Conservation (phyloP, 441 rosid species). For the Metrosideros polymorpha region DNA sequence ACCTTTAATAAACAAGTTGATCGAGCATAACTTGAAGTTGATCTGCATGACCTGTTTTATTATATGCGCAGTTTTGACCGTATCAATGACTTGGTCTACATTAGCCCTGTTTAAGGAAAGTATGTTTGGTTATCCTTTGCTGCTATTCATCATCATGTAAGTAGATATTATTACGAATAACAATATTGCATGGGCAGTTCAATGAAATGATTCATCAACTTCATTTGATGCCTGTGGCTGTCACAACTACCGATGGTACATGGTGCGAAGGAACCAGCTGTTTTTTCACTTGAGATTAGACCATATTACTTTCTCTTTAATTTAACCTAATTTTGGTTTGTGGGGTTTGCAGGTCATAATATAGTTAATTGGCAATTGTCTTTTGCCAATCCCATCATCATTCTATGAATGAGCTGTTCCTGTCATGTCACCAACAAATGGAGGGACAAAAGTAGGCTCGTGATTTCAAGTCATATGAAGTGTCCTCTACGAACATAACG, state of each 20-base stretch:
- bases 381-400: conserved; percentile 42
- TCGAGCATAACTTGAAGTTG: not conserved
- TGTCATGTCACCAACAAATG: conserved; percentile 35
- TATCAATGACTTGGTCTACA: not conserved
- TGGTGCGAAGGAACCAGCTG: not conserved
- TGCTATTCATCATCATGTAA: not conserved
- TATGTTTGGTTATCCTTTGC: not conserved
- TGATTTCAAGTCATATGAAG: not conserved
- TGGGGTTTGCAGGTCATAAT: conserved; percentile 14
- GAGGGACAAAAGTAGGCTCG: not conserved
- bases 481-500: not conserved
- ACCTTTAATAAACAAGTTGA: not conserved
- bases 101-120: not conserved
- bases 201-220: not conserved
- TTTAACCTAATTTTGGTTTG: not conserved
- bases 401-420: conserved; percentile 48
- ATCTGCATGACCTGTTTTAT: not conserved
- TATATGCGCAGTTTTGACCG: not conserved
- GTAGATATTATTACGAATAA: not conserved
- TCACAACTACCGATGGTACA: not conserved
- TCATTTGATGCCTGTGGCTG: not conserved
- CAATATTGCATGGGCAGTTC: not conserved
- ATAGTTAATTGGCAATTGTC: conserved; percentile 37
- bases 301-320: not conserved
- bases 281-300: not conserved